Evolutionary conservation across 805 yeast species (phyloP), one percentile per base, ranked within the genome.

Genomic region (Candida glaebosa): DNA sequence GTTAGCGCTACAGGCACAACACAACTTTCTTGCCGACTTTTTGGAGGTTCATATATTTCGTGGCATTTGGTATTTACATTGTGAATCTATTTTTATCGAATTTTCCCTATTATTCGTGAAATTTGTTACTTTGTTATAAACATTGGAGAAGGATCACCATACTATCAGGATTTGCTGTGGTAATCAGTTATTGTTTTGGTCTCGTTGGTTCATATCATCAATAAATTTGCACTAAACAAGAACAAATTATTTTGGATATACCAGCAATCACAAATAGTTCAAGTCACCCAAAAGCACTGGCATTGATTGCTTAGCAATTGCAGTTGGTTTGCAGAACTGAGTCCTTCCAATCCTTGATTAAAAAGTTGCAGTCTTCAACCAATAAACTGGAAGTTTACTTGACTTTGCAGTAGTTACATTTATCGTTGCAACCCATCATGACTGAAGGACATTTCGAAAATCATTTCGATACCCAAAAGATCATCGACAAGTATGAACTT

Each of bases 401-500:
- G 9, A 22, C 10, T 7, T 22, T 7, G 9, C 26, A 22, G 9
- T 22, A 22, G 26, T 22, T 22, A 22, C 26, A 22, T 22, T 22
- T 22, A 22, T 22, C 10, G 9, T 7, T 22, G 10, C 26, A 22
- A 22, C 10, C 26, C 26, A 28, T 28, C 31, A 28, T 28, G 31
- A 28, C 31, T 10, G 31, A 28, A 28, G 31, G 31, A 28, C 31
- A 28, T 28, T 28, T 28, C 31, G 31, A 28, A 5, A 28, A 28
- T 28, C 31, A 28, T 28, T 28, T 28, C 14, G 31, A 28, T 28
- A 28, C 31, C 14, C 31, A 28, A 28, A 28, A 28, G 31, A 28
- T 28, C n/a, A 10, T 28, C 16, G 12, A 28, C 14, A 62, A 60
- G 51, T 61, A 60, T 41, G 47, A 56, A 19, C 50, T 63, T 16